Conservation (phyloP, 2,329 filamentous ascomycete species). For the Cordyceps militaris region DNA sequence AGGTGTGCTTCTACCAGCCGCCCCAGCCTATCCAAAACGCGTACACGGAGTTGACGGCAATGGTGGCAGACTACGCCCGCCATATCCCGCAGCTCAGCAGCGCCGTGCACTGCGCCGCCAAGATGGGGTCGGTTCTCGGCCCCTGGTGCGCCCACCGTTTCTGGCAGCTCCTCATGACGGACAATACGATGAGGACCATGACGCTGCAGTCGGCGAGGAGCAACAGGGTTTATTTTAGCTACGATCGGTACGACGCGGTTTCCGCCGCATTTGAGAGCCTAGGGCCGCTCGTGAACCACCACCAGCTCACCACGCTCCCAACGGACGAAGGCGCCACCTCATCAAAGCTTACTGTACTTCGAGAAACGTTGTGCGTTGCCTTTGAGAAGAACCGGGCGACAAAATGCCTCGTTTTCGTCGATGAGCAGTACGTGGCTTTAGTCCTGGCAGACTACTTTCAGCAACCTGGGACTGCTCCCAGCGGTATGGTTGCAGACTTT, state of each 20-base stretch:
- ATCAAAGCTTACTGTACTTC: constrained; percentile 62
- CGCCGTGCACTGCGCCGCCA: constrained; percentile 48
- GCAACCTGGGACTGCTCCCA: constrained; percentile 45
- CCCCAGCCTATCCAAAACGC: constrained; percentile 39
- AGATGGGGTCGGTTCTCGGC: constrained; percentile 62
- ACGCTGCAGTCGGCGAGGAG: constrained; percentile 46
- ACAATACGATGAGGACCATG: constrained; percentile 54
- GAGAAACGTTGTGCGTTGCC: constrained; percentile 51
- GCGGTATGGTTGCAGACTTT: constrained; percentile 52
- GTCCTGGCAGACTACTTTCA: constrained; percentile 63
- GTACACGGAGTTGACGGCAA: constrained; percentile 57
- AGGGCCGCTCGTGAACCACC: constrained; percentile 44
- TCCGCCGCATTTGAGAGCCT: constrained; percentile 53
- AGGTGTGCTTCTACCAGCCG: constrained; percentile 36
- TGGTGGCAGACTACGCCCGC: constrained; percentile 41
- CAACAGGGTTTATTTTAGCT: constrained; percentile 15
- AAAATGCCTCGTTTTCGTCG: constrained; percentile 82
- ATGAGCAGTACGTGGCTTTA: constrained; percentile 68
- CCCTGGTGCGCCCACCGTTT: constrained; percentile 78
- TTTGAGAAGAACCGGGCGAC: constrained; percentile 51
- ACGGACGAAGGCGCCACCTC: constrained; percentile 46
- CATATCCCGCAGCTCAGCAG: constrained; percentile 41
- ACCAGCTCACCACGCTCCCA: constrained; percentile 36
- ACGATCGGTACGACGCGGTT: constrained; percentile 37
- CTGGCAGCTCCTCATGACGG: constrained; percentile 64